Base-by-base conservation (phyloP, 2,329 filamentous ascomycete genomes). In the Akanthomyces dipterigenus region DNA sequence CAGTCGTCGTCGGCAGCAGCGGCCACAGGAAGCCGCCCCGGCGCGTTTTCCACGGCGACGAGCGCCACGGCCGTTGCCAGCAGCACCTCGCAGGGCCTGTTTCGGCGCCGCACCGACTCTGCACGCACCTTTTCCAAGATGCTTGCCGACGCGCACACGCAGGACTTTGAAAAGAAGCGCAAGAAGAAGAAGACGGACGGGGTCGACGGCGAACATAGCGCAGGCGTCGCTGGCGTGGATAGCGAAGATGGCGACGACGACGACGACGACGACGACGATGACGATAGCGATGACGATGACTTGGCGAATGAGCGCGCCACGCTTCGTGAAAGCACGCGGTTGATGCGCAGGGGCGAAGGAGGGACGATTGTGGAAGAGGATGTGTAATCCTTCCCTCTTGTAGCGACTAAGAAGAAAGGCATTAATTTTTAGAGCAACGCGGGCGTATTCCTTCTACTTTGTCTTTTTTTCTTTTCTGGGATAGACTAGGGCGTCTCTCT, bases 81-180 rank as follows among this genome's bases (percentile, higher is more conserved):
- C 57, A 20, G 45, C 42, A 24, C 45, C 16, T 55, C 66, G 7
- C 38, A 63, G 2, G 70, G 67, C 56, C 56, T 65, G 12, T 38
- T 72, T 63, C 65, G 73, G 62, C 71, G 74, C 9, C 72, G 73
- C 54, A 56, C 73, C 1, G 72, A 75, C 22, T 66, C 61, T 63
- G 66, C 55, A 60, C 75, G 74, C 20, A 74, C 75, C 0, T 79
- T 86, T 60, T 78, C 79, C 5, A 85, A 81, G 16, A 86, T 92
- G n/a, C 80, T 97, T 66, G 89, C 91, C 4, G 83, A 88, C 64
- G 93, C 93, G 6, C 95, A 98, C 72, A 88, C 85, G 63, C 89
- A 96, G 72, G 93, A 98, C 75, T 98, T 97, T 72, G 90, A 96
- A 75, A 89, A 95, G 77, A 89, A 85, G 72, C 82, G 85, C 64